Evolutionary conservation across 2,329 filamentous ascomycete species (phyloP).

Genomic region (Ilyonectria mors-panacis): DNA sequence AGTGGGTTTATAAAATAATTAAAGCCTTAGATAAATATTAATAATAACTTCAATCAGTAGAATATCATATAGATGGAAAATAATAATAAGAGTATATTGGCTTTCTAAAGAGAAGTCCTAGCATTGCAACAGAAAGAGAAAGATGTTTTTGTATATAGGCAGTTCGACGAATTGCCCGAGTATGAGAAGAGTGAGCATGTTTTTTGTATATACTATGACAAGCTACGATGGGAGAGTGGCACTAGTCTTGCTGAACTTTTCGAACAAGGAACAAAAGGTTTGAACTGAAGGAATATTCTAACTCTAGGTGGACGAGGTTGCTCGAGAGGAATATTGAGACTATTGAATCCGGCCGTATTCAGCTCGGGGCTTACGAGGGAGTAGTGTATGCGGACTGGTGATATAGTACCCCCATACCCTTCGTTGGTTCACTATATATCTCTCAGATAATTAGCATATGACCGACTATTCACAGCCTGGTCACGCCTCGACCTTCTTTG

Average conservation of each 20-base stretch:
- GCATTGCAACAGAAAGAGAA: slow-evolving; percentile 31
- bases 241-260: slow-evolving; percentile 43
- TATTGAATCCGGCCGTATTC: not conserved
- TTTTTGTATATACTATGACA: slow-evolving; percentile 46
- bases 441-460: too few relatives aligned
- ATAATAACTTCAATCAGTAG: slow-evolving; percentile 40
- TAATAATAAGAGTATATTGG: slow-evolving; percentile 34
- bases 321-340: not conserved
- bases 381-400: slow-evolving; percentile 13
- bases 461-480: too few relatives aligned
- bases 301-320: slow-evolving; percentile 19
- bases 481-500: too few relatives aligned
- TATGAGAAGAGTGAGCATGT: slow-evolving; percentile 32
- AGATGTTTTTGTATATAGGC: slow-evolving; percentile 45
- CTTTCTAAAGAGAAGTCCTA: slow-evolving; percentile 38
- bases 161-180: slow-evolving; percentile 11
- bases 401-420: not conserved
- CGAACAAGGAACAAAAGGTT: not conserved
- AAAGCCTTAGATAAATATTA: slow-evolving; percentile 48
- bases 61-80: slow-evolving; percentile 39
- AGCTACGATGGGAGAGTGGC: slow-evolving; percentile 34
- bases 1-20: slow-evolving; percentile 57
- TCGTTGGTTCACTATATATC: too few relatives aligned
- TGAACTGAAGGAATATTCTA: not conserved
- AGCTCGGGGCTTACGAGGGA: slow-evolving; percentile 7